Evolutionary conservation across 257 asterid genomes (phyloP).

Genomic region (Solanum bukasovii): DNA sequence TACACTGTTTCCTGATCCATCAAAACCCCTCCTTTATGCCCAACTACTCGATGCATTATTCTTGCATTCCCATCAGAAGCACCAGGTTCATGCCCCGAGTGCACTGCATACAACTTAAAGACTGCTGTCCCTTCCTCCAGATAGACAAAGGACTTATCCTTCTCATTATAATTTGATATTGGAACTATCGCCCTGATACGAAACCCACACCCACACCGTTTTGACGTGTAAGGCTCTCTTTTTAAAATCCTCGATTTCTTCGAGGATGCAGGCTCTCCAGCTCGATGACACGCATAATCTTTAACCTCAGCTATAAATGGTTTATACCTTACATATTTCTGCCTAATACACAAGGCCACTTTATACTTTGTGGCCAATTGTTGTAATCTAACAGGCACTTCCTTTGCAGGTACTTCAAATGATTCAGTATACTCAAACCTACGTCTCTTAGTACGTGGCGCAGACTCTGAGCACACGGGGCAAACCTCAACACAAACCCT

Average conservation of each 20-base stretch:
- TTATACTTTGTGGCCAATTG: constrained; percentile 86
- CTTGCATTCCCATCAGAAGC: constrained; percentile 94
- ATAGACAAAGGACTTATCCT: constrained; percentile 87
- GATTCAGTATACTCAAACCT: constrained; percentile 92
- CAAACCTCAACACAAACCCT: constrained; percentile 73
- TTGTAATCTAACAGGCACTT: constrained; percentile 70
- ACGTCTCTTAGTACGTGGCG: constrained; percentile 76
- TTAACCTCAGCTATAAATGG: constrained; percentile 99
- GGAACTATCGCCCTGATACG: constrained; percentile 94
- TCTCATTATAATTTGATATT: constrained; percentile 78
- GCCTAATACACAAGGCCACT: constrained; percentile 85
- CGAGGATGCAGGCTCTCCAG: constrained; percentile 86
- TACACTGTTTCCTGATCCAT: constrained; percentile 71
- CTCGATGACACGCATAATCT: constrained; percentile 96
- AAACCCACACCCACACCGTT: constrained; percentile 93
- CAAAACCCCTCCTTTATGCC: constrained; percentile 76
- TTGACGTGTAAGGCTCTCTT: constrained; percentile 81
- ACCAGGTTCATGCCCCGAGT: constrained; percentile 95
- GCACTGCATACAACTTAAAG: constrained; percentile 89
- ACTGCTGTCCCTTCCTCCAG: constrained; percentile 97
- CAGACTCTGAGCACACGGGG: constrained; percentile 84
- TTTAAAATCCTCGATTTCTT: constrained; percentile 63
- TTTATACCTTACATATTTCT: constrained; percentile 88
- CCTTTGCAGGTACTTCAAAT: constrained; percentile 90
- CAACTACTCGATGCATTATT: constrained; percentile 90